Evolutionary conservation across 2,329 filamentous ascomycete species (phyloP).

Genomic region (Xylaria polymorpha): DNA sequence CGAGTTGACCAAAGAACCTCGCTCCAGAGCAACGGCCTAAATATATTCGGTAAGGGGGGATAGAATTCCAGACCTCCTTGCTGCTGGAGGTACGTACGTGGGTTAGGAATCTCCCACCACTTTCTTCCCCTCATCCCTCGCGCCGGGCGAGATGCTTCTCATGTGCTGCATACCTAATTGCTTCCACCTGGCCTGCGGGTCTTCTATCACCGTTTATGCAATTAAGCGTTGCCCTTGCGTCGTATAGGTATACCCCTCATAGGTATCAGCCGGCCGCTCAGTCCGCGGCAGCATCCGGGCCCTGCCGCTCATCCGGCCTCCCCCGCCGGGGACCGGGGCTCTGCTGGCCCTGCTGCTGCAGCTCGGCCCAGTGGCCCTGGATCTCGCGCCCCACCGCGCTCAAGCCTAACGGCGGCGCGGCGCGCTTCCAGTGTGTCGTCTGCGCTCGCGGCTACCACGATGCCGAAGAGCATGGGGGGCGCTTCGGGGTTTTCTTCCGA

Average conservation of each 20-base stretch:
- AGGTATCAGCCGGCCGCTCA: not conserved
- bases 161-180: not conserved
- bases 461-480: constrained; percentile 65
- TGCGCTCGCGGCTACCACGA: constrained; percentile 64
- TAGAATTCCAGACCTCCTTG: not conserved
- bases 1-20: not conserved
- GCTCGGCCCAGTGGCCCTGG: constrained; percentile 63
- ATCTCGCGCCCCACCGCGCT: constrained; percentile 66
- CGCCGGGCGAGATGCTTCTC: not conserved
- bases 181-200: not conserved
- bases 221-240: not conserved
- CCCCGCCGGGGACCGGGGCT: constrained; percentile 2
- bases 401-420: constrained; percentile 63
- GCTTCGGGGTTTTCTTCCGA: constrained; percentile 44
- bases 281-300: constrained; percentile 3
- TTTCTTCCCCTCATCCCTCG: not conserved
- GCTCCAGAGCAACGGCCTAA: not conserved
- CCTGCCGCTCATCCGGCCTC: not conserved
- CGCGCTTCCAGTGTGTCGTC: constrained; percentile 63
- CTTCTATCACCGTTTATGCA: not conserved
- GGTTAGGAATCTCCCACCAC: not conserved
- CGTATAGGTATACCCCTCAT: not conserved
- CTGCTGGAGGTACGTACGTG: not conserved
- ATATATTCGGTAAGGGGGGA: not conserved
- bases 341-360: constrained; percentile 34